Evolutionary conservation across 78 protist species (phyloP).

Genomic region (Dictyostelium citrinum): DNA sequence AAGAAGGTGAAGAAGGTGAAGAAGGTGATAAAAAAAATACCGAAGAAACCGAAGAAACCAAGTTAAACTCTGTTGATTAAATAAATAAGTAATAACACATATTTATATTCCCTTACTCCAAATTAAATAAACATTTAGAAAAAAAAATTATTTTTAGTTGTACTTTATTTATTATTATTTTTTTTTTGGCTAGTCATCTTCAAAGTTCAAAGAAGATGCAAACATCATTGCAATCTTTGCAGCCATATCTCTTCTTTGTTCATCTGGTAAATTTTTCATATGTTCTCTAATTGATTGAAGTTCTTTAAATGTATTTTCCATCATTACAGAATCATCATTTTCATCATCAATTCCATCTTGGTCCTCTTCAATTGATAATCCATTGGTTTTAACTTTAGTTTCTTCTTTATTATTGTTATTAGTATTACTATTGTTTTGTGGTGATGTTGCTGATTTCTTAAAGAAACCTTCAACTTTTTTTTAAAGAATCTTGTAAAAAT

Average conservation of each 20-base stretch:
- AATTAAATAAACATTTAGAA: not conserved
- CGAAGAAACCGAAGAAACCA: slow-evolving; percentile 21
- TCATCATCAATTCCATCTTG: slow-evolving; percentile 1
- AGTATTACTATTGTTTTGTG: not conserved
- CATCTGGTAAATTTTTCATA: slow-evolving; percentile 38
- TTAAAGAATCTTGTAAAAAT: not conserved
- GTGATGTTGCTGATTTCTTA: not conserved
- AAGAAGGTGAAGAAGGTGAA: slow-evolving; percentile 11
- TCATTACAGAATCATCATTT: not conserved
- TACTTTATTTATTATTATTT: not conserved
- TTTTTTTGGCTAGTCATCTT: not conserved
- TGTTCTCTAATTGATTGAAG: slow-evolving; percentile 31
- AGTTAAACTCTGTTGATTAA: slow-evolving; percentile 71
- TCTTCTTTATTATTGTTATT: not conserved
- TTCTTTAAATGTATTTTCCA: slow-evolving; percentile 32
- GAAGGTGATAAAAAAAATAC: not conserved
- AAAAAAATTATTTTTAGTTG: not conserved
- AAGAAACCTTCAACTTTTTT: not conserved
- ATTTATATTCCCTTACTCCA: not conserved
- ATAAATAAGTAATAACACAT: not conserved
- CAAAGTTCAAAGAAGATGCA: slow-evolving; percentile 9
- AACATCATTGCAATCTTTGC: slow-evolving; percentile 67
- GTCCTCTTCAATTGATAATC: not conserved
- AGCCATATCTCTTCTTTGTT: slow-evolving; percentile 56
- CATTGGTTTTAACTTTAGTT: not conserved